Evolutionary conservation across 192 early-diverging fungal genomes (phyloP).

Genomic region (Piromyces sp.): DNA sequence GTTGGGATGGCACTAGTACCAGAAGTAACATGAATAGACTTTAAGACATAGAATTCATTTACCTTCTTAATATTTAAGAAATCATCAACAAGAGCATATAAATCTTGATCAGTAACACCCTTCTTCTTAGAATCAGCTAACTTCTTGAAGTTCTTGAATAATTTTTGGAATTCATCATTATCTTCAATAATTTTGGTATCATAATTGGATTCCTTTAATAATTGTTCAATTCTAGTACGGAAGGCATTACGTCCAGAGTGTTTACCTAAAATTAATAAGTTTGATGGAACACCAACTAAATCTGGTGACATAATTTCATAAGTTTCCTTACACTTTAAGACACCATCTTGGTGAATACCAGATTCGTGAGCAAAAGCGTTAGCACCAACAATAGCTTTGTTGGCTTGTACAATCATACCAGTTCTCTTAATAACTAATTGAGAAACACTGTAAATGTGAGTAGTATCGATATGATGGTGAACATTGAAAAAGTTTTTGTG

Average conservation of each 20-base stretch:
- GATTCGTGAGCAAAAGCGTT: constrained; percentile 96
- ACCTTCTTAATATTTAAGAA: constrained; percentile 29
- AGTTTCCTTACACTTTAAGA: constrained; percentile 85
- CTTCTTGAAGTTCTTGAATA: constrained; percentile 78
- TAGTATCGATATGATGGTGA: constrained; percentile 76
- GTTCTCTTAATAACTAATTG: constrained; percentile 74
- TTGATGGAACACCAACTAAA: constrained; percentile 70
- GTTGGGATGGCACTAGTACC: constrained; percentile 56
- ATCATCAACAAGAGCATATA: constrained; percentile 71
- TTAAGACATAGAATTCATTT: constrained; percentile 41
- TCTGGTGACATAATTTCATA: constrained; percentile 95
- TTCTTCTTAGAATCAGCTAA: constrained; percentile 81
- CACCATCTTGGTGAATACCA: constrained; percentile 96
- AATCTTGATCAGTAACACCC: constrained; percentile 70
- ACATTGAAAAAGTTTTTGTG: constrained; percentile 80
- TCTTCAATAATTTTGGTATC: constrained; percentile 29
- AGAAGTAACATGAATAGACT: constrained; percentile 60
- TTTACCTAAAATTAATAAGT: constrained; percentile 81
- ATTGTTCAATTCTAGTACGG: constrained; percentile 54
- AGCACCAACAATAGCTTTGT: constrained; percentile 94
- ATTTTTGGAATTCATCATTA: constrained; percentile 47
- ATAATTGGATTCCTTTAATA: constrained; percentile 33
- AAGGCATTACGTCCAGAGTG: constrained; percentile 92
- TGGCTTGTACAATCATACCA: constrained; percentile 90
- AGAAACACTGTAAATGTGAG: constrained; percentile 68